Evolutionary conservation across 116 monocot species (phyloP).

Genomic region (Cymodocea nodosa): DNA sequence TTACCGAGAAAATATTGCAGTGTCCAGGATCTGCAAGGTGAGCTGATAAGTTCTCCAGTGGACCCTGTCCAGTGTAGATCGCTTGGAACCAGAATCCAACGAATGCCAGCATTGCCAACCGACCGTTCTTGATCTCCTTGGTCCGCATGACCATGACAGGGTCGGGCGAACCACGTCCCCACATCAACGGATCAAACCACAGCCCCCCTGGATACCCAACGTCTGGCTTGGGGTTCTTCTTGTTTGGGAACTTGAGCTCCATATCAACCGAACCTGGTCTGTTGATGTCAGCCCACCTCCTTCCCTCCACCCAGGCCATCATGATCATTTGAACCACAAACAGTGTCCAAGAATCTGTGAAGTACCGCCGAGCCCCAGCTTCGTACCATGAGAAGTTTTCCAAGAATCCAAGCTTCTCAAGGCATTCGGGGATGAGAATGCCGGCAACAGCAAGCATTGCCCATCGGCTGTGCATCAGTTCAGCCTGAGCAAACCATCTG

Average conservation of each 20-base stretch:
- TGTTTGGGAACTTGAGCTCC: conserved; percentile 54
- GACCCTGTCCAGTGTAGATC: conserved; percentile 54
- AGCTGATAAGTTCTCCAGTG: conserved; percentile 59
- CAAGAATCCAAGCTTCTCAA: conserved; percentile 47
- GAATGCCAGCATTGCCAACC: conserved; percentile 85
- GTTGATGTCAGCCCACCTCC: conserved; percentile 71
- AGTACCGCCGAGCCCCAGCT: conserved; percentile 52
- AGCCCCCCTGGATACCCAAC: conserved; percentile 85
- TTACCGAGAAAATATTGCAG: conserved; percentile 63
- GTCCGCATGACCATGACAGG: conserved; percentile 84
- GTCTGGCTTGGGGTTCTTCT: conserved; percentile 56
- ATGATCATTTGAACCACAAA: conserved; percentile 55
- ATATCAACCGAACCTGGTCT: conserved; percentile 52
- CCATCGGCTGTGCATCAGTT: conserved; percentile 82
- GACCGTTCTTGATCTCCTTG: conserved; percentile 95
- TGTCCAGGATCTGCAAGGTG: conserved; percentile 89
- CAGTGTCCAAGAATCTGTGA: conserved; percentile 59
- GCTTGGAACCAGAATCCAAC: conserved; percentile 83
- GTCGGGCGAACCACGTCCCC: conserved; percentile 74
- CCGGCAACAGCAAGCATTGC: conserved; percentile 86
- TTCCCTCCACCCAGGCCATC: conserved; percentile 88
- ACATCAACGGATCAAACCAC: conserved; percentile 74
- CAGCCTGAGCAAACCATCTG: conserved; percentile 86
- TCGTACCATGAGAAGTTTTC: conserved; percentile 70
- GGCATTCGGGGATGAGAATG: conserved; percentile 69